Base-by-base conservation (phyloP, 2,329 filamentous ascomycete species). In the Lasiodiplodia sp. region DNA sequence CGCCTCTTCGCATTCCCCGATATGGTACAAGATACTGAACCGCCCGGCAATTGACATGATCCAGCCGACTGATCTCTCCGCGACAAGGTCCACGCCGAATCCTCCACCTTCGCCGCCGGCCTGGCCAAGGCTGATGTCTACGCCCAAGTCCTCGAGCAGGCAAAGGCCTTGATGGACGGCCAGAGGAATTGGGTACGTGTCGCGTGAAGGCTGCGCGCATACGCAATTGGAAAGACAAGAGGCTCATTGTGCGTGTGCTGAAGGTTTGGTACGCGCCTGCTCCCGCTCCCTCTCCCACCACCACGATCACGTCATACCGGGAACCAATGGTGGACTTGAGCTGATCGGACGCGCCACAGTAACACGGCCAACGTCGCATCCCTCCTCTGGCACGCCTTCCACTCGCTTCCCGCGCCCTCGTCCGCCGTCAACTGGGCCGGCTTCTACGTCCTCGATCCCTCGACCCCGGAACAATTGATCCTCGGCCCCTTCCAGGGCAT, bases 401-500 rank as follows among this genome's bases (percentile, higher is more conserved):
- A 92, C 77, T 92, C 91, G 10, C 83, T 95, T 16, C 86, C 88
- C 1, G 78, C 83, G 0, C 91, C 92, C 1, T 90, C 87, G 64
- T 86, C 82, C 49, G 80, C 87, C 18, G 91, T 93, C 25, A 95
- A 96, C 79, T 96, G 92, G 92, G 89, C 91, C 56, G 91, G 92
- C 28, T 95, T 94, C 82, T 94, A 94, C 81, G 88, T 90, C 16
- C 80, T 90, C 53, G 88, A 93, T 76, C 81, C 84, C 5, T 74
- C 69, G 28, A 71, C 75, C 14, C 69, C 77, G 1, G 70, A 76
- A 3, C 87, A 88, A 73, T 86, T 95, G 56, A 91, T 94, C 72
- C 87, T 95, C 1, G 92, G 91, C 0, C 92, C 92, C 0, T 95
- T 95, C 79, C 90, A 93, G 72, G 92, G 92, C 71, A 92, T 93